Evolutionary conservation across 495 filamentous ascomycete species (phyloP), one percentile per base, ranked within the genome.

Genomic region (Tuber indicum): DNA sequence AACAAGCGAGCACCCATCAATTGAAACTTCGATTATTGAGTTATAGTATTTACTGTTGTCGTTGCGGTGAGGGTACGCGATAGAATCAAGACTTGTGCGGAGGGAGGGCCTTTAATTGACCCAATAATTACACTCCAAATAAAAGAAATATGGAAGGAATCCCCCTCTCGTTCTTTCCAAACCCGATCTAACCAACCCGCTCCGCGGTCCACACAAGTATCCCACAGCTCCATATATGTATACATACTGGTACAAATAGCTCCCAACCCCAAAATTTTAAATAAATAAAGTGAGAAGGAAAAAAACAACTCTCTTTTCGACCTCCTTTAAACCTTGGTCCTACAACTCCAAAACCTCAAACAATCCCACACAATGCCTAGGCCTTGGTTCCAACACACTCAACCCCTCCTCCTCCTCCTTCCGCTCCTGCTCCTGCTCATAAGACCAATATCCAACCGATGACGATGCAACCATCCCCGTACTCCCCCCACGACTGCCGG

Each of bases 381-480:
- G 75, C 17, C 75, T 73, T 6, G 75, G 75, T 44, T 76, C 75
- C 36, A 76, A 47, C 69, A 76, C 72, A 39, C 72, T 70, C 58
- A 76, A 19, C 26, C 45, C 75, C 26, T 41, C 49, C 43, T 49
- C 43, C 46, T 49, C 71, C 23, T 26, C 41, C 42, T 73, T 32
- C n/a, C 42, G 49, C 36, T 26, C 71, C 32, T 23, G n/a, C 47
- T 23, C 9, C 36, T 8, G 47, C 39, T n/a, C n/a, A 73, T 36
- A 43, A 70, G 21, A 58, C 49, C 49, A 58, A 58, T 58, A 58
- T 3, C 49, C 49, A 58, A 58, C 23, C 8, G 49, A n/a, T 58
- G 49, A n/a, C 23, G 23, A n/a, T n/a, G 49, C 21, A 62, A 12
- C n/a, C n/a, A 10, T 62, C 58, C 58, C 23, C n/a, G 23, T 58